Conservation (phyloP, 306 rosid species). For the Fagus crenata region DNA sequence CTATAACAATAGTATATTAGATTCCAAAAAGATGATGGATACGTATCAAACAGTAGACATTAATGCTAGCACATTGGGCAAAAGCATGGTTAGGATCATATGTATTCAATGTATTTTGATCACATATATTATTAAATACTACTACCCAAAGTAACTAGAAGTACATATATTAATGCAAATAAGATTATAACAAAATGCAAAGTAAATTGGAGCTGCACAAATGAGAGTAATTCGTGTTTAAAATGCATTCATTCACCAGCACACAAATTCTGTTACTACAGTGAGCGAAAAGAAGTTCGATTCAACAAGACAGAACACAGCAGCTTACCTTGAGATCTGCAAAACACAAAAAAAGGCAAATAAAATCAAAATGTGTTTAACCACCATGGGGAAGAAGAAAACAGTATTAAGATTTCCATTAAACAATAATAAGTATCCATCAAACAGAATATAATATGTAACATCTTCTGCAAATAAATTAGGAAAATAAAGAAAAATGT, state of each 20-base stretch:
- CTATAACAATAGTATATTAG: background rate
- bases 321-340: slow-evolving; percentile 93
- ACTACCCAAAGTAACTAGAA: background rate
- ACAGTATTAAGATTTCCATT: slow-evolving; percentile 4
- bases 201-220: slow-evolving; percentile 17
- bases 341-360: slow-evolving; percentile 35
- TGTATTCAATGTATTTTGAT: background rate
- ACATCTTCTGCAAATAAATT: background rate
- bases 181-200: slow-evolving; percentile 8
- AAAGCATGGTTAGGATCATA: background rate
- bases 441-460: background rate
- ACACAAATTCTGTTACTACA: slow-evolving; percentile 23
- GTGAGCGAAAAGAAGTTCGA: slow-evolving; percentile 32
- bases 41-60: background rate
- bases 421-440: slow-evolving; percentile 15
- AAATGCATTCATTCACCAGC: slow-evolving; percentile 26
- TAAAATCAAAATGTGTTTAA: slow-evolving; percentile 9
- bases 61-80: background rate
- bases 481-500: background rate
- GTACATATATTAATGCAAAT: background rate
- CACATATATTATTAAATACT: background rate
- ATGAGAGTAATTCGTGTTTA: slow-evolving; percentile 26
- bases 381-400: slow-evolving; percentile 11
- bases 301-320: slow-evolving; percentile 35
- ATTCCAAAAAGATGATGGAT: background rate